Base-by-base conservation (phyloP, 139 green algal species). In the Ostreobium quekettii region DNA sequence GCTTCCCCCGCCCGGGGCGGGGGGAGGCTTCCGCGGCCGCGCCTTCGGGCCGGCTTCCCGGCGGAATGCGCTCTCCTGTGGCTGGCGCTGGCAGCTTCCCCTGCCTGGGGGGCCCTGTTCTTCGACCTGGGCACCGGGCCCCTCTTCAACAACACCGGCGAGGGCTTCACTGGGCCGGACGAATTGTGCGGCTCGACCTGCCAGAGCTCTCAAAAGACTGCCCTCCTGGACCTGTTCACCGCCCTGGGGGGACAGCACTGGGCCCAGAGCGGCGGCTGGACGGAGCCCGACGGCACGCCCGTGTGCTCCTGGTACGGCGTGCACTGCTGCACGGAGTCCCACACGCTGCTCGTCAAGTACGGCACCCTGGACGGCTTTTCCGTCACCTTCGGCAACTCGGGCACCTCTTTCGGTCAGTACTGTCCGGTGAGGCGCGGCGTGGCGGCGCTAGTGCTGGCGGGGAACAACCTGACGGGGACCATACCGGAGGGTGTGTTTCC, bases 391-490 rank as follows among this genome's bases (percentile, higher is more conserved):
- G 42, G 42, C 11, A 53, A 53, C 42, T 26, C 15, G 15, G 42
- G 15, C 15, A 19, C 11, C 15, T 26, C 15, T 19, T 53, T 53
- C 42, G 42, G 42, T 11, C 42, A 53, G 19, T 53, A 53, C 42
- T 53, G 42, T 53, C 42, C 42, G 15, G 42, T 53, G 11, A 53
- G 15, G 11, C 42, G 42, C 15, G 42, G 42, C 11, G 42, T 75
- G 6, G 39, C 49, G 1, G 47, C 36, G 30, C 19, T 75, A 2
- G 38, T 47, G n/a, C 37, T 73, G 7, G 22, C n/a, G 1, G 6
- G 11, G 26, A 77, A 77, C 35, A 19, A 15, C 1, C 71, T 77
- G 5, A 62, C 37, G 33, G 71, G 71, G 31, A 56, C 39, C 2
- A 38, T 77, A 8, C 71, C 71, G 7, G 26, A 4, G 8, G 33